Evolutionary conservation across 371 early-diverging fungal species (phyloP).

Genomic region (Amoeboaphelidium protococcarum): DNA sequence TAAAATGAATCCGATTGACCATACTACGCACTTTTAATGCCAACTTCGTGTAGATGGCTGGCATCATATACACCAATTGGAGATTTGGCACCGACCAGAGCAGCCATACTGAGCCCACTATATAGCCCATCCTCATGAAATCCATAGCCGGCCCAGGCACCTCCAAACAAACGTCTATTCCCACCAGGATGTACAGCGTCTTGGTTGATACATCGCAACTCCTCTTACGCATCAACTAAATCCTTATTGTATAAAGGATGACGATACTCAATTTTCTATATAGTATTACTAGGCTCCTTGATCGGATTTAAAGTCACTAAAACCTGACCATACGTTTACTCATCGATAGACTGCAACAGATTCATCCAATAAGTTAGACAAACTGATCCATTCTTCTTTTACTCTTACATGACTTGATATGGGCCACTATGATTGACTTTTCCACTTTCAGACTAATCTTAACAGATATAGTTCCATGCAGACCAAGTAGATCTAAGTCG

Average conservation of each 20-base stretch:
- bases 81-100: slow-evolving; percentile 18
- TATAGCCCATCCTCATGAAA: slow-evolving; percentile 34
- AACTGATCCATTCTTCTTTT: too few species aligned
- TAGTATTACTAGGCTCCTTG: slow-evolving; percentile 14
- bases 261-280: slow-evolving; percentile 17
- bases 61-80: slow-evolving; percentile 11
- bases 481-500: slow-evolving; percentile 16
- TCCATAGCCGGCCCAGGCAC: slow-evolving; percentile 33
- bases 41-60: background rate
- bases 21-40: too few species aligned
- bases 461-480: slow-evolving; percentile 27
- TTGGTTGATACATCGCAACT: slow-evolving; percentile 11
- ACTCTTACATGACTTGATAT: too few species aligned
- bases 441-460: too few species aligned
- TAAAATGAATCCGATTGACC: too few species aligned
- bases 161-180: slow-evolving; percentile 11
- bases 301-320: slow-evolving; percentile 30
- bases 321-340: slow-evolving; percentile 14
- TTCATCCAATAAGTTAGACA: slow-evolving; percentile 35
- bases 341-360: slow-evolving; percentile 20
- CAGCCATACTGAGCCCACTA: slow-evolving; percentile 21
- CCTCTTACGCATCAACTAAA: slow-evolving; percentile 10
- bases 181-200: slow-evolving; percentile 4
- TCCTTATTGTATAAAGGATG: slow-evolving; percentile 20
- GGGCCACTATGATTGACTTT: too few species aligned